phyloP scores from a whole-genome alignment of 2,329 filamentous ascomycete species.

The Ceratocystis cubensis region DNA sequence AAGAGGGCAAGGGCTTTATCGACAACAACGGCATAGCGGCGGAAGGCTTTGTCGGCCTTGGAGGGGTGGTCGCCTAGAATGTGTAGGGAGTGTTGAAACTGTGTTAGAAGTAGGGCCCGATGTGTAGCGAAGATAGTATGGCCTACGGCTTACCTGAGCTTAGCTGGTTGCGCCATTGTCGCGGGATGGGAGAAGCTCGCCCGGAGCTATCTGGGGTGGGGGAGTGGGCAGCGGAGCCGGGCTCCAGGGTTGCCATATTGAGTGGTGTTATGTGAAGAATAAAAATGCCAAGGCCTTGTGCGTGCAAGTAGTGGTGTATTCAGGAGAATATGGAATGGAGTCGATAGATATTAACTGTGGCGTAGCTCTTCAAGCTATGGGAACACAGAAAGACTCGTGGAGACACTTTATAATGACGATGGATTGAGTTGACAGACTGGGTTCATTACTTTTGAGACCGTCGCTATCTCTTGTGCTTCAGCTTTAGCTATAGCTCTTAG shows the following conservation, averaged over 20 bases:
- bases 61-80: conserved; percentile 38
- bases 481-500: background rate
- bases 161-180: conserved; percentile 64
- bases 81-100: background rate
- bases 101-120: background rate
- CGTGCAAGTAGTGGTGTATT: background rate
- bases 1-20: conserved; percentile 81
- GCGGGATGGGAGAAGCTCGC: conserved; percentile 59
- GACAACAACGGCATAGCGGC: conserved; percentile 78
- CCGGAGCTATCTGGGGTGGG: conserved; percentile 74
- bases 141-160: conserved; percentile 51
- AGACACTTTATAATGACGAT: background rate
- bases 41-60: conserved; percentile 56
- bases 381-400: background rate
- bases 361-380: conserved; percentile 3
- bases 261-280: background rate
- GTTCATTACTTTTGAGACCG: background rate
- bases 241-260: conserved; percentile 17
- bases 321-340: background rate
- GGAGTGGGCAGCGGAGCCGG: conserved; percentile 37
- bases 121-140: conserved; percentile 13
- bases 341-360: background rate
- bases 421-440: background rate
- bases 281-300: background rate
- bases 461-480: background rate